These are phyloP conservation scores for Carex littledalei DNA, from an alignment of 176 grass and related monocot genomes.

Conservation along the genomic window DNA sequence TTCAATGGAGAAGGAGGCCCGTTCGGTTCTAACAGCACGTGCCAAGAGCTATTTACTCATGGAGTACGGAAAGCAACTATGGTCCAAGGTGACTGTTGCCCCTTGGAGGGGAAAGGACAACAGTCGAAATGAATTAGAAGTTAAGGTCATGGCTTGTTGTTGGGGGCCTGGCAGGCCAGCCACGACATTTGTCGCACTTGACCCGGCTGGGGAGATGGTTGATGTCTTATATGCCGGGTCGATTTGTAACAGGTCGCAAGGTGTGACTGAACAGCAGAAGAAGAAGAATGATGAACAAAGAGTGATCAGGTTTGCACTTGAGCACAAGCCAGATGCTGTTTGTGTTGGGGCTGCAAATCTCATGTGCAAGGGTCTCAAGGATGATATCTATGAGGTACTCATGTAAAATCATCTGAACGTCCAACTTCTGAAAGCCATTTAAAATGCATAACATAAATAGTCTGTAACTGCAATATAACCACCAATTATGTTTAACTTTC, in stretches of 20 bases:
- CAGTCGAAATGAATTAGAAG: slow-evolving; percentile 58
- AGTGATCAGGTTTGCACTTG: slow-evolving; percentile 88
- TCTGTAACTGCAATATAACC: neutral
- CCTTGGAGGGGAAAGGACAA: slow-evolving; percentile 86
- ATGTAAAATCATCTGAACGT: neutral
- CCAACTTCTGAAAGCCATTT: neutral
- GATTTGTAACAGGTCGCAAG: slow-evolving; percentile 76
- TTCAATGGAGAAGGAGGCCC: slow-evolving; percentile 90
- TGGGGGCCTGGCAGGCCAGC: slow-evolving; percentile 96
- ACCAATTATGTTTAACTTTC: neutral
- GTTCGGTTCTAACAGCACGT: slow-evolving; percentile 50
- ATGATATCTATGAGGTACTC: slow-evolving; percentile 95
- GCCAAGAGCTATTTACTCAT: slow-evolving; percentile 77
- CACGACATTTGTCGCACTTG: slow-evolving; percentile 89
- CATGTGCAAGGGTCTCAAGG: slow-evolving; percentile 83
- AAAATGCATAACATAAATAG: neutral
- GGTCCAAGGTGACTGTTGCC: slow-evolving; percentile 70
- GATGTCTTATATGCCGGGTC: slow-evolving; percentile 94
- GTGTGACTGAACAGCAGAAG: slow-evolving; percentile 63
- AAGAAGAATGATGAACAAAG: slow-evolving; percentile 93
- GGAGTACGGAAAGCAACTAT: slow-evolving; percentile 79
- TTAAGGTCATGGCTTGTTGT: slow-evolving; percentile 94
- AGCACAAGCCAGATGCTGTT: slow-evolving; percentile 79
- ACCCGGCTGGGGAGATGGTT: slow-evolving; percentile 86
- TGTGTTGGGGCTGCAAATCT: slow-evolving; percentile 89